A percentile compares a stretch with the other conserved stretches of the same genome.
Conservation (phyloP, 1,139 yeast genomes). For the Taphrina flavorubra region DNA sequence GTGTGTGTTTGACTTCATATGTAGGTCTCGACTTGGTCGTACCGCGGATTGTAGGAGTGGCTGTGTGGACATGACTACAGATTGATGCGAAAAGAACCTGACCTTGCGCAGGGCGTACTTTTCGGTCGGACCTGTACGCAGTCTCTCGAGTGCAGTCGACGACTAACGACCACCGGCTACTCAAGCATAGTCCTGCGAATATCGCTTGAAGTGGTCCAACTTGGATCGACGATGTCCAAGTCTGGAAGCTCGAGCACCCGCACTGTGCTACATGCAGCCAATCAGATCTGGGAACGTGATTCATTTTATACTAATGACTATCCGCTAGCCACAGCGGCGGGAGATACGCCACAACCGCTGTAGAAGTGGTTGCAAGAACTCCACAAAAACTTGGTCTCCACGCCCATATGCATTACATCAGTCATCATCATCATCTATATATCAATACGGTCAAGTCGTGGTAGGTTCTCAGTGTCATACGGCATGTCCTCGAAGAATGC, state of each 20-base stretch:
- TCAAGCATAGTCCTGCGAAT: too few relatives aligned
- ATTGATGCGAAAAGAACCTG: not conserved
- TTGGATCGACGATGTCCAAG: too few relatives aligned
- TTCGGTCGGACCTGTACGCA: too few relatives aligned
- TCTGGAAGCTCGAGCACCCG: too few relatives aligned
- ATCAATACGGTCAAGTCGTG: too few relatives aligned
- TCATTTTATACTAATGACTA: not conserved
- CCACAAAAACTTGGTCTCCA: not conserved
- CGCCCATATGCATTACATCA: not conserved
- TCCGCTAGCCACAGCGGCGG: not conserved
- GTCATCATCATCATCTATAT: not conserved
- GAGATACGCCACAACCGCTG: conserved; percentile 2
- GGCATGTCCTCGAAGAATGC: conserved; percentile 24
- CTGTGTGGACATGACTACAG: conserved; percentile 29
- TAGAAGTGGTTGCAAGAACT: not conserved
- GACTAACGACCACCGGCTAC: too few relatives aligned
- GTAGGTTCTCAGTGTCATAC: too few relatives aligned
- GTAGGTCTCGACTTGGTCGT: not conserved
- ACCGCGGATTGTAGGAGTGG: conserved; percentile 39
- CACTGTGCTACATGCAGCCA: not conserved
- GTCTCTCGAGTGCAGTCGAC: too few relatives aligned
- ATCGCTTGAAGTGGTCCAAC: too few relatives aligned
- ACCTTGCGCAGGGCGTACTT: too few relatives aligned
- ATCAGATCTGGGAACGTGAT: conserved; percentile 10
- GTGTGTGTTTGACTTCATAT: not conserved